Evolutionary conservation across 768 basidiomycete species (phyloP), one percentile per base, ranked within the genome.

Genomic region (Amanita pseudoporphyria): DNA sequence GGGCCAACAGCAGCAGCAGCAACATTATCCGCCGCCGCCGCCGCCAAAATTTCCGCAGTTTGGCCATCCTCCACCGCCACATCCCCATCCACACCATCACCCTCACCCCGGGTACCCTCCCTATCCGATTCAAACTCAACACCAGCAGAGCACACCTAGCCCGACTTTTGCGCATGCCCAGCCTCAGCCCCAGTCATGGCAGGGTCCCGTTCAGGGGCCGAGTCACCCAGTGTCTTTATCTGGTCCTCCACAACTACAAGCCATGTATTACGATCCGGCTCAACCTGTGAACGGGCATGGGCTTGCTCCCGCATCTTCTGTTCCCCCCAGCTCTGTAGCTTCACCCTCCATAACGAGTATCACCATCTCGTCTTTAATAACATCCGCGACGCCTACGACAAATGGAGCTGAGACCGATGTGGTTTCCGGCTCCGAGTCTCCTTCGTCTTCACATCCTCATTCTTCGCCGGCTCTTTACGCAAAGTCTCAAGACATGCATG

Each of bases 51-150:
- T 28, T 28, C 26, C 26, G 3, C 26, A 28, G 26, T 28, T 4
- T 28, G 6, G 7, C 13, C 24, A 45, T 21, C 48, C 53, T 41
- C 51, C 57, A 21, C 24, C 54, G 30, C 49, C 46, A 24, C 10
- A n/a, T n/a, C 26, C 26, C 13, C 38, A 26, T 39, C 37, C 7
- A 42, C 45, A 24, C 19, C 32, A n/a, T 31, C 44, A 16, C 51
- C 32, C n/a, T 32, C 45, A 45, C 45, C 45, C 45, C 5, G 31
- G 32, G 13, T 28, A 31, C 31, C 6, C 31, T 7, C 45, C 45
- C 14, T 19, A 32, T 30, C 45, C 32, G 12, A 28, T 30, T 35
- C 45, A 32, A 9, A 28, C 28, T 21, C 45, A 44, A 44, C 12
- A 13, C 3, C 45, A 10, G 32, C 31, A 9, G 14, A 9, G n/a